These are phyloP conservation scores for Adiantum capillusveneris DNA, from an alignment of 75 land plant genomes.

Conservation along the genomic window DNA sequence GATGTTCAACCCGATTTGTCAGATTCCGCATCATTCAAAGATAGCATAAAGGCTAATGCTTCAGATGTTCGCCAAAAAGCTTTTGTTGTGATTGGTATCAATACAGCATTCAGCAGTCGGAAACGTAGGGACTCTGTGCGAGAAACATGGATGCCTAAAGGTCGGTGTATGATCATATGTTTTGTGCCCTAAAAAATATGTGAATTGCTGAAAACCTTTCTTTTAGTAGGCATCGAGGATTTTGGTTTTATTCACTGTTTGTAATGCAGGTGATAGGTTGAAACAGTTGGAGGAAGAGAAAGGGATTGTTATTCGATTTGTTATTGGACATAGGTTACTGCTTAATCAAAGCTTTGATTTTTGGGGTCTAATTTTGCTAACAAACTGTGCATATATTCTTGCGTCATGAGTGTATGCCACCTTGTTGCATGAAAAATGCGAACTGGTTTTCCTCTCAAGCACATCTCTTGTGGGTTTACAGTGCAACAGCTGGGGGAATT, in stretches of 20 bases:
- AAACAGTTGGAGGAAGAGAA: slow-evolving; percentile 49
- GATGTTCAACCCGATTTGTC: neutral
- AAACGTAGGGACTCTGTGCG: slow-evolving; percentile 87
- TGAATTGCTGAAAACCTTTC: no score
- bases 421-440: no score
- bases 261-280: slow-evolving; percentile 42
- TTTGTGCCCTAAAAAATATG: no score
- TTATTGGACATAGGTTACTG: slow-evolving; percentile 74
- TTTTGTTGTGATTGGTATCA: slow-evolving; percentile 83
- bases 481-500: slow-evolving; percentile 87
- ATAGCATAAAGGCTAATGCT: neutral
- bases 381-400: no score
- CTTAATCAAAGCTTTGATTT: no score
- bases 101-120: slow-evolving; percentile 96
- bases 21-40: slow-evolving; percentile 13
- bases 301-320: slow-evolving; percentile 60
- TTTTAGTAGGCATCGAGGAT: no score
- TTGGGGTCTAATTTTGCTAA: no score
- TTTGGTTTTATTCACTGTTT: no score
- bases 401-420: no score
- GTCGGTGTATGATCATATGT: slow-evolving; percentile 12
- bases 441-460: no score
- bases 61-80: slow-evolving; percentile 40
- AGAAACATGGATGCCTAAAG: slow-evolving; percentile 95
- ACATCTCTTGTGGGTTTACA: no score